Evolutionary conservation across 2,329 filamentous ascomycete genomes (phyloP), one percentile per base, ranked within the genome.

Genomic region (Cephalotrichum gorgonifer): DNA sequence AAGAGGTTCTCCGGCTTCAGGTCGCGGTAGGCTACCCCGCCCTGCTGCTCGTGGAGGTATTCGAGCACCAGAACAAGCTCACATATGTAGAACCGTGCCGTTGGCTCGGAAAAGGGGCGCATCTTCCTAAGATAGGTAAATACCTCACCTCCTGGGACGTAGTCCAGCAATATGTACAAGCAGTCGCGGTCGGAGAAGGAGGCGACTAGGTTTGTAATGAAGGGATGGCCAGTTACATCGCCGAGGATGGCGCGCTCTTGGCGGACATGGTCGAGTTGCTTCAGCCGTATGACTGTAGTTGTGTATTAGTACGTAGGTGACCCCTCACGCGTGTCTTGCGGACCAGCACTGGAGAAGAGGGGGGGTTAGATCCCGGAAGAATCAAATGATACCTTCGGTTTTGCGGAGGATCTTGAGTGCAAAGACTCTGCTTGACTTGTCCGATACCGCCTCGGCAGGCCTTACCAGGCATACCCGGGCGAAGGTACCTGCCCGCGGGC

Each of bases 211-310:
- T 78, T 83, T 47, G 87, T 90, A 62, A 93, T 90, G 67, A 91
- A 93, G 23, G 87, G 87, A 61, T 90, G 83, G 23, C 86, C 86
- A 43, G 84, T 81, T 44, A 91, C 84, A 54, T 86, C 82, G 59
- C 81, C 78, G 47, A 93, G 79, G 56, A 91, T 83, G 54, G 81
- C 78, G 57, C 86, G 83, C 72, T 93, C 87, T 66, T 90, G 86
- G 53, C 85, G 83, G 49, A 91, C 86, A 65, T 93, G 87, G 66
- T 91, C 86, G 56, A 91, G 83, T 62, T 93, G 87, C 72, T 91
- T 91, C 51, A 91, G 76, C 54, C 83, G 83, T 63, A 93, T 85
- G 42, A 93, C 83, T 54, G 17, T 26, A 15, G 8, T 20, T 27
- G 15, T 15, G 42, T 3, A 27, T 39, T 11, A 39, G 35, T 6